Evolutionary conservation across 2,329 filamentous ascomycete genomes (phyloP), one percentile per base, ranked within the genome.

Genomic region (Sphaerulina populicola): DNA sequence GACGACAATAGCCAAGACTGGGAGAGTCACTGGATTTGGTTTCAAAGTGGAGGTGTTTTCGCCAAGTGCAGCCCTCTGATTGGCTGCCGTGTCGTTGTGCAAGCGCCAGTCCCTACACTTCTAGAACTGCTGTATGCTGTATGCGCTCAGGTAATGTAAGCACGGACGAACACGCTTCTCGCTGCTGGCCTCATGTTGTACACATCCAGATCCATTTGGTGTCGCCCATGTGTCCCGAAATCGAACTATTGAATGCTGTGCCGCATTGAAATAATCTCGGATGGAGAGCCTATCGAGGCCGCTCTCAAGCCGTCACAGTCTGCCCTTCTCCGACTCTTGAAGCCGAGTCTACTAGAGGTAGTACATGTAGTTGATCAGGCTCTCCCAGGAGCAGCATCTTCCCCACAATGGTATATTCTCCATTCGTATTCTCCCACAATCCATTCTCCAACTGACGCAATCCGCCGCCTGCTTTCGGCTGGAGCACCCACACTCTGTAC

Each of bases 1-100:
- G 54, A 43, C 50, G 47, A 55, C 56, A 57, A 58, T 57, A 52
- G 49, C 31, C 40, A 37, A 14, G 11, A 10, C 37, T 23, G 15
- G 18, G 30, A n/a, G 1, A 18, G 18, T 18, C 18, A 18, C 18
- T 18, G 18, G 18, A 18, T 3, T 33, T 15, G 35, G 40, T 50
- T 50, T 50, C 33, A 44, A 3, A 3, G 23, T 44, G 33, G 47
- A 38, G 9, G 6, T 30, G 41, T 18, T 14, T 35, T 29, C 14
- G 36, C 23, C 23, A 33, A 41, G 29, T 48, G 7, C 37, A 11
- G 37, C 37, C 14, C 12, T 35, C 15, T 48, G 37, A 30, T 48
- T 42, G 46, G 29, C 6, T 10, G 36, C 14, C 14, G 23, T 10
- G 15, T 15, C 9, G 15, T 27, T n/a, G 15, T 12, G 23, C 23